A percentile compares a stretch with the other conserved stretches of the same genome.
Conservation (phyloP, 192 early-diverging fungal genomes). For the Mortierella claussenii region DNA sequence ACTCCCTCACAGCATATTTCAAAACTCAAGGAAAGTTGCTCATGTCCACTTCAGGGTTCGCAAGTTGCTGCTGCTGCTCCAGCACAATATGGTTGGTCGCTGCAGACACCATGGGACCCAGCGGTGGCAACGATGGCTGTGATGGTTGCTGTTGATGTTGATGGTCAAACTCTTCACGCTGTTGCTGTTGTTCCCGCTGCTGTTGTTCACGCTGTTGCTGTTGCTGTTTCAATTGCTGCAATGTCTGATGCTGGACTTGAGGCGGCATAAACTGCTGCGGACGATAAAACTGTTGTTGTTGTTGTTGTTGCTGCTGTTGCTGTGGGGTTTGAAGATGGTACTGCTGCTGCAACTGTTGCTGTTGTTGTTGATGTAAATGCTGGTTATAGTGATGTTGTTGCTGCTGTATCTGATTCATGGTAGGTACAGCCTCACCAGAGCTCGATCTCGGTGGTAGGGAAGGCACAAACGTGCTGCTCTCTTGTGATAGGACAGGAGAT, state of each 20-base stretch:
- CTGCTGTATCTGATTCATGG: constrained; percentile 14
- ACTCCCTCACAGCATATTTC: too few relatives aligned
- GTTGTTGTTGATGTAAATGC: constrained; percentile 15
- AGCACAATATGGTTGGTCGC: neutral
- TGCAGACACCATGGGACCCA: too few relatives aligned
- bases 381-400: constrained; percentile 1
- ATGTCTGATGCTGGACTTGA: constrained; percentile 24
- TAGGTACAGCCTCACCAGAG: constrained; percentile 34
- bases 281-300: constrained; percentile 19
- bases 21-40: constrained; percentile 20
- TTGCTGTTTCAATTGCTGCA: constrained; percentile 41
- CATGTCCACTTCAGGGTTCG: constrained; percentile 28
- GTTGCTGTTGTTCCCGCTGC: constrained; percentile 24
- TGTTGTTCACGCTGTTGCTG: constrained; percentile 23
- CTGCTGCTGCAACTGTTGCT: constrained; percentile 8
- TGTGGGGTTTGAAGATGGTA: constrained; percentile 12
- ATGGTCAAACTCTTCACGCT: neutral
- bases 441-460: constrained; percentile 20
- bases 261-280: constrained; percentile 28
- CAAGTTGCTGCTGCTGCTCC: constrained; percentile 13
- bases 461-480: neutral
- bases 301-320: constrained; percentile 14
- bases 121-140: neutral
- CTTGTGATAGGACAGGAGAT: neutral
- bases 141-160: constrained; percentile 12